A percentile compares a stretch with the other conserved stretches of the same genome.
Evolutionary conservation across 2,329 filamentous ascomycete species (phyloP).

Genomic region (Fusarium nygamai): DNA sequence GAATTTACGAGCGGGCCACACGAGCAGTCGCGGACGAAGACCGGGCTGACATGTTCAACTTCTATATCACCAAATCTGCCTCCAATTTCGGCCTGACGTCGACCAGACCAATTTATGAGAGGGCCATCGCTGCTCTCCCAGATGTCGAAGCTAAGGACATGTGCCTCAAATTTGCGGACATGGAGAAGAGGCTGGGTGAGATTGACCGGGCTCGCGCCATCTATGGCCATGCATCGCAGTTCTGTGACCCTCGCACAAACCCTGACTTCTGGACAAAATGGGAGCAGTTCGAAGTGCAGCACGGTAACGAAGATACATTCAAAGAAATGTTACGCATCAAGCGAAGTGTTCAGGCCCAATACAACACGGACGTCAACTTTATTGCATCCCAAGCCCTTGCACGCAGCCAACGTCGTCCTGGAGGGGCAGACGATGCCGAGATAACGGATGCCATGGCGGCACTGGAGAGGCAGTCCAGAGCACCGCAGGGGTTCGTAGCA

Average conservation of each 20-base stretch:
- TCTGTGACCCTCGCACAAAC: slow-evolving; percentile 93
- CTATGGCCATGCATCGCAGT: slow-evolving; percentile 95
- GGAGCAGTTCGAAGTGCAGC: slow-evolving; percentile 96
- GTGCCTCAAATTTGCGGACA: slow-evolving; percentile 98
- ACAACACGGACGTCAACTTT: slow-evolving; percentile 98
- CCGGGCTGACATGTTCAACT: slow-evolving; percentile 96
- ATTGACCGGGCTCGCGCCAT: slow-evolving; percentile 96
- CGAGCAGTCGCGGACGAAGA: slow-evolving; percentile 95
- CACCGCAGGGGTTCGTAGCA: slow-evolving; percentile 90
- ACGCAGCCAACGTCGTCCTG: slow-evolving; percentile 74
- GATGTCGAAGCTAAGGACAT: slow-evolving; percentile 95
- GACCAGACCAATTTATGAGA: slow-evolving; percentile 94
- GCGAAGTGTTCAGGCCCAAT: slow-evolving; percentile 95
- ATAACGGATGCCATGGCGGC: slow-evolving; percentile 87
- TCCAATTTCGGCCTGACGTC: slow-evolving; percentile 98
- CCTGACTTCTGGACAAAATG: slow-evolving; percentile 94
- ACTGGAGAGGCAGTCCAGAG: slow-evolving; percentile 86
- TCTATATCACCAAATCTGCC: slow-evolving; percentile 98
- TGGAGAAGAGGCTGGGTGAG: slow-evolving; percentile 90
- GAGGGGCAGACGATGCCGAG: slow-evolving; percentile 56
- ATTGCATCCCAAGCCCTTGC: slow-evolving; percentile 96
- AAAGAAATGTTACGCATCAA: slow-evolving; percentile 99
- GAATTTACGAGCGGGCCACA: slow-evolving; percentile 97
- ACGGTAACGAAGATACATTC: slow-evolving; percentile 99
- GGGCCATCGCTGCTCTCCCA: slow-evolving; percentile 91